These are phyloP conservation scores for Perilla frutescens DNA, from an alignment of 257 asterid genomes.

Conservation along the genomic window DNA sequence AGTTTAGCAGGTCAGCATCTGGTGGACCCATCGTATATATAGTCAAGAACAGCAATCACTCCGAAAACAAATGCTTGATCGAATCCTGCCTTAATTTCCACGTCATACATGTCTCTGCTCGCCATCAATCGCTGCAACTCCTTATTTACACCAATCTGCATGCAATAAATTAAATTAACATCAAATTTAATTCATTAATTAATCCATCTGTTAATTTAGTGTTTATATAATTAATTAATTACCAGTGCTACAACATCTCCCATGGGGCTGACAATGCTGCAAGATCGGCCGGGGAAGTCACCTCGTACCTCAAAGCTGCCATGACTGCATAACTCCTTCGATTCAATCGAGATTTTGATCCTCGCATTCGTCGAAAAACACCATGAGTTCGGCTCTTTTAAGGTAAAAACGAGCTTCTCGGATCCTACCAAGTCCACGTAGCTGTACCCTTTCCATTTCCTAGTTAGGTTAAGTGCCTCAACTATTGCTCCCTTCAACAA, in stretches of 20 bases:
- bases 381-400: slow-evolving; percentile 61
- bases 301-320: slow-evolving; percentile 63
- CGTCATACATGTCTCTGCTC: slow-evolving; percentile 67
- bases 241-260: slow-evolving; percentile 74
- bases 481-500: slow-evolving; percentile 63
- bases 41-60: slow-evolving; percentile 84
- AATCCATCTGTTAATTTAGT: too few relatives aligned
- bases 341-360: slow-evolving; percentile 54
- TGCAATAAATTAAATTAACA: too few relatives aligned
- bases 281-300: slow-evolving; percentile 56
- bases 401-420: slow-evolving; percentile 61
- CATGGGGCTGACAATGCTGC: slow-evolving; percentile 62
- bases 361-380: slow-evolving; percentile 53
- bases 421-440: slow-evolving; percentile 54
- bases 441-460: slow-evolving; percentile 71
- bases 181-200: too few relatives aligned
- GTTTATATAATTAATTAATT: neutral
- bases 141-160: slow-evolving; percentile 66
- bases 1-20: slow-evolving; percentile 47
- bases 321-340: slow-evolving; percentile 41
- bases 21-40: slow-evolving; percentile 84
- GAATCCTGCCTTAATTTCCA: slow-evolving; percentile 70
- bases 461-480: slow-evolving; percentile 70
- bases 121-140: slow-evolving; percentile 55
- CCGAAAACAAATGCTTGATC: slow-evolving; percentile 91